A percentile compares a stretch with the other conserved stretches of the same genome.
phyloP scores from a whole-genome alignment of 805 yeast species.

The Saccharomycopsis malanga region DNA sequence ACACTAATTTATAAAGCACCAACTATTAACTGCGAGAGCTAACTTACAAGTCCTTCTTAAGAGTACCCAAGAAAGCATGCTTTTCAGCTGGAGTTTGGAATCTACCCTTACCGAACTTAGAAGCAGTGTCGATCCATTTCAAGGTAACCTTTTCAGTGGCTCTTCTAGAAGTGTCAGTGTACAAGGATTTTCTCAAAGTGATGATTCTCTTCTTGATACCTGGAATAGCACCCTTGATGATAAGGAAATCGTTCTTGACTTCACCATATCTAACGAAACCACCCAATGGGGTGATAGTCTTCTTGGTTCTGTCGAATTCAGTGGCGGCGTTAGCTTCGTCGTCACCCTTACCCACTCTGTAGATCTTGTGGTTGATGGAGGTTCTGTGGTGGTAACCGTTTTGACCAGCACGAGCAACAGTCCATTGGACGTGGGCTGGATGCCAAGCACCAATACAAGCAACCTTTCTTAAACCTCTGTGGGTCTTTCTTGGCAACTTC shows the following conservation, averaged over 20 bases:
- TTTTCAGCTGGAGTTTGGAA: slow-evolving; percentile 99
- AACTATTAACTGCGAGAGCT: no score
- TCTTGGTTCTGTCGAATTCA: slow-evolving; percentile 98
- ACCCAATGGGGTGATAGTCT: slow-evolving; percentile 99
- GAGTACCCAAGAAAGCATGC: slow-evolving; percentile 99
- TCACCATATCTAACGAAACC: slow-evolving; percentile 99
- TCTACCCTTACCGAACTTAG: slow-evolving; percentile 99
- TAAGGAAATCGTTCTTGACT: slow-evolving; percentile 94
- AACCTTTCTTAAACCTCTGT: slow-evolving; percentile 99
- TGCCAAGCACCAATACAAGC: slow-evolving; percentile 99
- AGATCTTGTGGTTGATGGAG: slow-evolving; percentile 99
- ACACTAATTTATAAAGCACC: no score
- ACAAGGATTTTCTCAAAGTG: slow-evolving; percentile 96
- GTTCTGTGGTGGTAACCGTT: slow-evolving; percentile 99
- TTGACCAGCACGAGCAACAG: slow-evolving; percentile 99
- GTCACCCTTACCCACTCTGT: slow-evolving; percentile 96
- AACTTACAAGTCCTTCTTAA: slow-evolving; percentile 98
- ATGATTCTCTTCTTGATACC: slow-evolving; percentile 99
- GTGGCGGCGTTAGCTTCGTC: slow-evolving; percentile 95
- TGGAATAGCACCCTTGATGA: slow-evolving; percentile 98
- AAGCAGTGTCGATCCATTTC: slow-evolving; percentile 99
- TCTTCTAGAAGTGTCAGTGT: slow-evolving; percentile 96
- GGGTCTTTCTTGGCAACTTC: slow-evolving; percentile 99
- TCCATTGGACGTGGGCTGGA: slow-evolving; percentile 99
- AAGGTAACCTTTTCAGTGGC: slow-evolving; percentile 94